Base-by-base conservation (phyloP, 148 eudicot species). In the Polygonum aviculare region DNA sequence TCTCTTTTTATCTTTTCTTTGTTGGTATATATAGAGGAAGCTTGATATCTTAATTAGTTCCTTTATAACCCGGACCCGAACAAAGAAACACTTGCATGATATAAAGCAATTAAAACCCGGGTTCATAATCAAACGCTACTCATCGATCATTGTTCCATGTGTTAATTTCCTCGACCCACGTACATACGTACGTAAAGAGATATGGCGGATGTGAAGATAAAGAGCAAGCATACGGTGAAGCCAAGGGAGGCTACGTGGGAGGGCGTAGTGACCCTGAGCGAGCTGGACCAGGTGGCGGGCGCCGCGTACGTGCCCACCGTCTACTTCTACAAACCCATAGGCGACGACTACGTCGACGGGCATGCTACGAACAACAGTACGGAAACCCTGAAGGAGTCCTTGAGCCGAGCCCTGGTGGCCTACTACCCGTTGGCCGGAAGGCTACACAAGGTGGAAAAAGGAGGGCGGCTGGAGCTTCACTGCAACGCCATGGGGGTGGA, bases 181-280 rank as follows among this genome's bases (percentile, higher is more conserved):
- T 44, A 44, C 47, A 1, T 40, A 39, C 47, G 47, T 44, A 44
- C 47, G 8, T 40, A 40, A 4, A 40, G 44, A 40, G 44, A 7
- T 40, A 63, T 63, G 69, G 69, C 69, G 69, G 69, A 63, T 4
- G 74, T 71, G 4, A 71, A 40, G 50, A 71, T 71, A 19, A 71
- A 71, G 50, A 45, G 31, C 26, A 71, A 45, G 74, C 15, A 18
- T 9, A 71, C 16, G 9, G 49, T 71, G 16, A 45, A 71, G 74
- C 74, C 74, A 71, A 40, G 40, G 18, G 69, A 63, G 69, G 39
- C 7, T 5, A 63, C 69, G 7, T 40, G 49, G 74, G 33, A 21
- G 16, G 35, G 74, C 26, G 48, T 71, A 19, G 31, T 71, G 18
- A 63, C 69, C 47, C 50, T 71, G 12, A 39, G 47, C 47, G 74